Evolutionary conservation across 352 stramenopile genomes (phyloP), one percentile per base, ranked within the genome.

Genomic region (Globisporangium spiculum): DNA sequence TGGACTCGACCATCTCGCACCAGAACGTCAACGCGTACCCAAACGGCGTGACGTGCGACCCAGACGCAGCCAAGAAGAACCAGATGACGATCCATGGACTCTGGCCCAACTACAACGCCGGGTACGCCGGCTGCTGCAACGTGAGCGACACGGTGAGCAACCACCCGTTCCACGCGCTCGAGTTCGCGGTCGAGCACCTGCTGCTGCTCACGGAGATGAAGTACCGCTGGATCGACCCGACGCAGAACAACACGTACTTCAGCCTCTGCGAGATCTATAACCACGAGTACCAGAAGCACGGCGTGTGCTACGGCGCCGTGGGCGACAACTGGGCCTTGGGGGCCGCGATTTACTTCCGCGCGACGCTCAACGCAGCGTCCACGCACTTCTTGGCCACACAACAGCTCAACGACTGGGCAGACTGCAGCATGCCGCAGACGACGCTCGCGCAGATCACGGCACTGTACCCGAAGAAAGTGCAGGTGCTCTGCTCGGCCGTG

Each of bases 211-310:
- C 75, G 18, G 63, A 79, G 52, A 92, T 93, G 85, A 73, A 68
- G 9, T 61, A 70, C 24, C 79, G 84, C 65, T 93, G 85, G 85
- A 69, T 91, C 32, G 85, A 92, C 48, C 78, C 85, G 44, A 84
- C 85, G 30, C 68, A 84, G 61, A 44, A 65, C 22, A 81, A 69
- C 50, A 76, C 81, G 16, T 82, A 86, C 71, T 77, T 90, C 68
- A 74, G 76, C 64, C 75, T 93, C 9, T 93, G 86, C 59, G 82
- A 93, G 74, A 87, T 90, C 69, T 93, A 92, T 75, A 80, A 91
- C 75, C 86, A 93, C 75, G 84, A 92, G 72, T 91, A 88, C 77
- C 86, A 93, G 75, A 93, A 93, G 75, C 86, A 93, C 73, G 86
- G 86, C 16, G 67, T 92, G 32, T 93, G 86, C 75, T 93, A 87